Base-by-base conservation (phyloP, 2,329 filamentous ascomycete genomes). In the Parasarocladium wereldwijsianum region DNA sequence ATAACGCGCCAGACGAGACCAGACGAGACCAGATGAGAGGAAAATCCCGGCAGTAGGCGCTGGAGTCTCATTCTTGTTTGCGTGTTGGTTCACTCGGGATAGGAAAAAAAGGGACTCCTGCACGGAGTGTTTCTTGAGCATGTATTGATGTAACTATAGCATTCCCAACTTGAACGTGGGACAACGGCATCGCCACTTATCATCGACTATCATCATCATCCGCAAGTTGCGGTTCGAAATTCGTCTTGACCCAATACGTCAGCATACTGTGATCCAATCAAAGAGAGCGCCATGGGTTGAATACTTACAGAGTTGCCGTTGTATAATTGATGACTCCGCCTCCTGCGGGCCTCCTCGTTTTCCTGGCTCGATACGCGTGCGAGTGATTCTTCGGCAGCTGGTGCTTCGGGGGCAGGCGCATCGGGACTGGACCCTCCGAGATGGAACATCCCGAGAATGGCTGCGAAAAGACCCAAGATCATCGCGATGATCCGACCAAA, bases 241-340 rank as follows among this genome's bases (percentile, higher is more conserved):
- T 80, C 32, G 77, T 50, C 73, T 80, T 38, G n/a, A n/a, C n/a
- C n/a, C n/a, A n/a, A n/a, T n/a, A n/a, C n/a, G n/a, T n/a, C n/a
- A n/a, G n/a, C n/a, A n/a, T n/a, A n/a, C n/a, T n/a, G n/a, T n/a
- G n/a, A n/a, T n/a, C n/a, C n/a, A n/a, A n/a, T n/a, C n/a, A n/a
- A n/a, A n/a, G 8, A 6, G 12, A 20, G 3, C 12, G 10, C 8
- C 16, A 1, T 12, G 23, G 9, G 21, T 15, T 15, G 13, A 25
- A 8, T n/a, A 57, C 70, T 53, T 60, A 86, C 81, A 48, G 82
- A 82, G 46, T 93, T 94, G 2, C 86, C 86, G 45, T 94, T 94
- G 47, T 94, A 93, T 26, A 92, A 68, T 45, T 92, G 77, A 25
- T 73, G 66, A 37, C 76, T 64, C 32, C 67, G 54, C 31, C 61